Percentiles rank a stretch among this genome's conserved stretches.
Conservation (phyloP, 2,329 filamentous ascomycete genomes). For the Exophiala mesophila region DNA sequence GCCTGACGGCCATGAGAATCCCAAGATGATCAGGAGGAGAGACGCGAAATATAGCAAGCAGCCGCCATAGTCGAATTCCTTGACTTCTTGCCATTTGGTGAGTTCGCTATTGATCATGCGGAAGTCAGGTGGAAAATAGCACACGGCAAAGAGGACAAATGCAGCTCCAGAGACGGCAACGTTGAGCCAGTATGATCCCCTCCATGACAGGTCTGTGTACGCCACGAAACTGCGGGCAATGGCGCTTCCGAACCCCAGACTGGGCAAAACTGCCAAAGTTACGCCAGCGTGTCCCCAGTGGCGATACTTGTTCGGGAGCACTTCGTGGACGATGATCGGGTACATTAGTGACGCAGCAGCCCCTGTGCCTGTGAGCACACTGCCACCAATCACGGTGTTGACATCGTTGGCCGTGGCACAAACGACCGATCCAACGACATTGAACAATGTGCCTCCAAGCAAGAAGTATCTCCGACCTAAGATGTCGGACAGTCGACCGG, state of each 20-base stretch:
- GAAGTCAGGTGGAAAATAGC: constrained; percentile 48
- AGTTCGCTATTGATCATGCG: constrained; percentile 37
- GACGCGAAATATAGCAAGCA: constrained; percentile 41
- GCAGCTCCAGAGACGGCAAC: constrained; percentile 41
- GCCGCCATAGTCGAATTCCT: constrained; percentile 44
- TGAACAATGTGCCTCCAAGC: constrained; percentile 30
- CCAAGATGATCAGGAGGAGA: constrained; percentile 40
- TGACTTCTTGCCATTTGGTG: constrained; percentile 35
- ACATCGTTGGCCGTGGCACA: constrained; percentile 35
- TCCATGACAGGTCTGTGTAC: constrained; percentile 42
- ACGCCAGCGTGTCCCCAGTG: constrained; percentile 32
- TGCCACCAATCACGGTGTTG: constrained; percentile 36
- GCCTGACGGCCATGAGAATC: constrained; percentile 39
- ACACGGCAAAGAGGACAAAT: constrained; percentile 40
- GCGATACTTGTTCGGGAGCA: constrained; percentile 38
- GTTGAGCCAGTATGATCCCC: constrained; percentile 48
- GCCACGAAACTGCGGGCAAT: constrained; percentile 43
- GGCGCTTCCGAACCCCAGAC: constrained; percentile 37
- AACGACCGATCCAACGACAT: constrained; percentile 37
- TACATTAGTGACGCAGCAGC: constrained; percentile 37
- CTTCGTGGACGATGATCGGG: constrained; percentile 36
- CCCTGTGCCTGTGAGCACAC: constrained; percentile 35
- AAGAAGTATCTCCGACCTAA: constrained; percentile 35
- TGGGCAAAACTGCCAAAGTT: constrained; percentile 33
- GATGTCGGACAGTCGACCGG: constrained; percentile 34